Base-by-base conservation (phyloP, 2,329 filamentous ascomycete species). In the Alternaria sp. region DNA sequence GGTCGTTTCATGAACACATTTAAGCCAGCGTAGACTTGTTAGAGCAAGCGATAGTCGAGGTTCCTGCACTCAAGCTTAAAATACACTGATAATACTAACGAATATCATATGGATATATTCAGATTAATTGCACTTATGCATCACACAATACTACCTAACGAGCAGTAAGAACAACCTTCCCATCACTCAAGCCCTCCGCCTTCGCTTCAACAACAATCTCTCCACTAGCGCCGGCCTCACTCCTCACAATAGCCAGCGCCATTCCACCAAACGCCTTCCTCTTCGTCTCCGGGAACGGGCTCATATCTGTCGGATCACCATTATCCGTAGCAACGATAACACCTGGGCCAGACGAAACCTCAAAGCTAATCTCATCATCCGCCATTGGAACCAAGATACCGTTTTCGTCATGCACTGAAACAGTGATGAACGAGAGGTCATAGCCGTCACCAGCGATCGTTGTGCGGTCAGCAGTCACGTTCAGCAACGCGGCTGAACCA, bases 381-480 rank as follows among this genome's bases (percentile, higher is more conserved):
- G 85, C 85, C 4, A 68, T 62, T 0, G 83, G 83, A 2, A 86
- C 84, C 1, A 80, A 61, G 45, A 81, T 74, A 1, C 84, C 85
- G 0, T 79, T 66, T 11, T 43, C 71, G 59, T 87, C 85, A 4
- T 83, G 71, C 0, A 87, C 82, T 0, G 78, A 77, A 3, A 83
- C 81, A 0, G 78, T 83, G 21, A 87, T 63, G 57, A 83, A 87
- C 0, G 81, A 76, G 12, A 87, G 68, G 62, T 86, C 85, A 15
- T 78, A 58, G 0, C 84, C 83, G 36, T 80, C 66, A 4, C 81
- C 82, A 0, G 63, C 49, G 19, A 87, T 82, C 0, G 51, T 65
- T 0, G 70, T 70, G 8, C 82, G 77, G 63, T 86, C 83, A 0
- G 81, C 78, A 7, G 74, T 80, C 7, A 85, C 61, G 3, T 73